phyloP scores from a whole-genome alignment of 257 asterid species.

The Solanum pimpinellifolium region DNA sequence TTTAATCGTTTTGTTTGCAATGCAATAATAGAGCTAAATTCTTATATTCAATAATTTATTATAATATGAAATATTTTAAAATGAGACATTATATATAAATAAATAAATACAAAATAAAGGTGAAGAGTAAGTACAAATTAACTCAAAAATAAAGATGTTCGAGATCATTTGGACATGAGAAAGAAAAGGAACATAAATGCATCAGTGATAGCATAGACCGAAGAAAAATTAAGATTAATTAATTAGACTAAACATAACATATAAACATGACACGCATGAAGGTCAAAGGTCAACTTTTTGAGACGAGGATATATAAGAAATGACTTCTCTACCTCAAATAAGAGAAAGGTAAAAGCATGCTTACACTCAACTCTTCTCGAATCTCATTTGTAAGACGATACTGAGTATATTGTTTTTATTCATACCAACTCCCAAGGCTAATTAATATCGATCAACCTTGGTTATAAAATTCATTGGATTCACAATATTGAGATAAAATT shows the following conservation, averaged over 20 bases:
- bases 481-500: background rate
- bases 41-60: background rate
- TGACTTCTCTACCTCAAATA: background rate
- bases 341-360: background rate
- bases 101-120: background rate
- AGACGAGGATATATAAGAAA: too few relatives aligned
- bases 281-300: background rate
- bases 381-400: background rate
- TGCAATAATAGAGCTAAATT: background rate
- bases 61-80: background rate
- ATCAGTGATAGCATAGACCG: background rate
- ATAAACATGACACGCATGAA: background rate
- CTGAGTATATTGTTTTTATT: background rate
- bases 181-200: background rate
- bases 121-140: too few relatives aligned
- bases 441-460: background rate
- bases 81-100: background rate
- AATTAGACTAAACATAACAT: background rate
- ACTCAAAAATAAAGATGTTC: too few relatives aligned
- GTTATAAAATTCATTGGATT: background rate
- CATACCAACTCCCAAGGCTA: background rate
- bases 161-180: background rate
- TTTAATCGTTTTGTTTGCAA: background rate
- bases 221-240: background rate
- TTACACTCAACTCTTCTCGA: accelerated